Conservation (phyloP, 1,284 basidiomycete species). For the Violaceomyces palustris region DNA sequence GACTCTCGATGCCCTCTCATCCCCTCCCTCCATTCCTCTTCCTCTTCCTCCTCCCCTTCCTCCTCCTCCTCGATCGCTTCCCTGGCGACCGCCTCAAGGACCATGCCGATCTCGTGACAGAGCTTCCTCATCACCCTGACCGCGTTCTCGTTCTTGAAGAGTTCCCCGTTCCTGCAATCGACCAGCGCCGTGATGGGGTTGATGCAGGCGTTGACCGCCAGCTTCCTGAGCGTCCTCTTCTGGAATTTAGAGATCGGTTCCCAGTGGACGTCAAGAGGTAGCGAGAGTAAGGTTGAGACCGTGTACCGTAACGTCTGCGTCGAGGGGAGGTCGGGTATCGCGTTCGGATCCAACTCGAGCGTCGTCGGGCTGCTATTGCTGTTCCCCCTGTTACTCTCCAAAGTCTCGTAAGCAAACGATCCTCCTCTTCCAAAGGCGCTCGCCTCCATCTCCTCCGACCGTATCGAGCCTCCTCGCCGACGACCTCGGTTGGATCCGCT, state of each 20-base stretch:
- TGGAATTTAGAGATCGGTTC: constrained; percentile 68
- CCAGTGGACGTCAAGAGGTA: constrained; percentile 58
- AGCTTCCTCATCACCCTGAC: constrained; percentile 35
- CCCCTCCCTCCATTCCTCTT: too few species aligned
- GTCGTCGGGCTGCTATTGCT: too few species aligned
- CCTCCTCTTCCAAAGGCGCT: too few species aligned
- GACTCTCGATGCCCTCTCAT: too few species aligned
- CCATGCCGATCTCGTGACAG: constrained; percentile 37
- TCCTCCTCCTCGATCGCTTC: constrained; percentile 12
- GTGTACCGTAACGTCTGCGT: constrained; percentile 33
- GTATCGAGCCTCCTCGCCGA: too few species aligned
- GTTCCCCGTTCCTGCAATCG: constrained; percentile 72
- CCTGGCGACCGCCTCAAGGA: constrained; percentile 37
- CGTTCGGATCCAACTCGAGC: too few species aligned
- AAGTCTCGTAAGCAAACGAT: too few species aligned
- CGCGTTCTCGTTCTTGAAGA: constrained; percentile 46
- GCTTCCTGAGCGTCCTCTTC: constrained; percentile 69
- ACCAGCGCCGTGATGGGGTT: constrained; percentile 83
- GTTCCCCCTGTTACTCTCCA: too few species aligned
- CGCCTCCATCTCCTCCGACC: too few species aligned
- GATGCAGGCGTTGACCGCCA: constrained; percentile 78
- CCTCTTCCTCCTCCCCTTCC: constrained; percentile 2
- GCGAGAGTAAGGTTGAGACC: constrained; percentile 32
- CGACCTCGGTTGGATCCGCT: too few species aligned
- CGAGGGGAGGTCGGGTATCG: constrained; percentile 27